phyloP scores from a whole-genome alignment of 176 grass and related monocot species.

The Tillandsia leiboldiana region DNA sequence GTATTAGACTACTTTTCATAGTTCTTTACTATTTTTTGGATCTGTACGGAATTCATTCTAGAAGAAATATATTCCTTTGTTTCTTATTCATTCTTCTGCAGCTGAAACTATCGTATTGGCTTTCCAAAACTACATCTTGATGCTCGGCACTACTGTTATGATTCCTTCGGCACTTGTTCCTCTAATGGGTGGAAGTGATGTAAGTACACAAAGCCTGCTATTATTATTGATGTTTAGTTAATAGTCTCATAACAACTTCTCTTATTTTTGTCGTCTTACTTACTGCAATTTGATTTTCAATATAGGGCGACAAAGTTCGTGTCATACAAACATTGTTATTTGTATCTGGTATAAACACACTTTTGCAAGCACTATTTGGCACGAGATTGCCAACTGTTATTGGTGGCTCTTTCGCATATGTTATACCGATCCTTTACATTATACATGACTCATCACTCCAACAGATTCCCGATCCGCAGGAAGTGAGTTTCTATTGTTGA shows the following conservation, averaged over 20 bases:
- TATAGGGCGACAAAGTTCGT: conserved; percentile 38
- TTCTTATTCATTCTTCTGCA: conserved; percentile 23
- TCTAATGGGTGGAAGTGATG: conserved; percentile 36
- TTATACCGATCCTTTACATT: conserved; percentile 51
- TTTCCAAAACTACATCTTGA: conserved; percentile 39
- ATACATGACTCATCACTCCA: conserved; percentile 39
- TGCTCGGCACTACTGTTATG: conserved; percentile 40
- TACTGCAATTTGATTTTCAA: not conserved
- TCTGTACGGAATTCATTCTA: not conserved
- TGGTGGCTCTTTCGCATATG: conserved; percentile 46
- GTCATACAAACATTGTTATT: conserved; percentile 49
- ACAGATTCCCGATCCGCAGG: conserved; percentile 33
- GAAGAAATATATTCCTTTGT: not conserved
- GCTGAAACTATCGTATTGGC: conserved; percentile 38
- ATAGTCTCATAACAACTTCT: not conserved
- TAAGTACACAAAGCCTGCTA: conserved; percentile 7
- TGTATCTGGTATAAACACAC: conserved; percentile 45
- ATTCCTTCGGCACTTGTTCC: conserved; percentile 38
- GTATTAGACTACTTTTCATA: not conserved
- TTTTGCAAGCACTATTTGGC: conserved; percentile 53
- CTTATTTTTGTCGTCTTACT: not conserved
- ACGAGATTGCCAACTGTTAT: conserved; percentile 42
- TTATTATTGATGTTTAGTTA: not conserved
- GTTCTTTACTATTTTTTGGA: not conserved
- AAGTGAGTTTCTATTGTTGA: conserved; percentile 27